Evolutionary conservation across 352 stramenopile genomes (phyloP), one percentile per base, ranked within the genome.

Genomic region (Hyphochytrium catenoides): DNA sequence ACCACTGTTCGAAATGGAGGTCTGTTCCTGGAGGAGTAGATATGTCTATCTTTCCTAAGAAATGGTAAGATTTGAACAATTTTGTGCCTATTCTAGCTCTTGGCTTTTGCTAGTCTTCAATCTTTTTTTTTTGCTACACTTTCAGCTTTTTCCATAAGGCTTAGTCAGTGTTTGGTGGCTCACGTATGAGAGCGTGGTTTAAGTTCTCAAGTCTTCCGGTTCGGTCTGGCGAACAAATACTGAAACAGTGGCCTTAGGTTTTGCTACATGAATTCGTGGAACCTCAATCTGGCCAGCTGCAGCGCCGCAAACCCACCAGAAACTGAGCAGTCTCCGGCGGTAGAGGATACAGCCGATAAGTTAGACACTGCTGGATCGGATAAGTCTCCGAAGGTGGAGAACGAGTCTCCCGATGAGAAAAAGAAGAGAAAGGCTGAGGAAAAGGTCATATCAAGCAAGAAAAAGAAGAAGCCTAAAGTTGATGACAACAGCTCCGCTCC

Each of bases 1-100:
- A 96, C 35, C 60, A 56, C 22, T 96, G 86, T 58, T 67, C 73
- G 23, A 95, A 95, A 47, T 96, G 86, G 86, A 74, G 86, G 26
- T 83, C 82, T 8, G 64, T 96, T 9, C 74, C 84, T 3, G 69
- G 62, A 34, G 51, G 62, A 21, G 64, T 94, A 14, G 68, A 93
- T 43, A 44, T 83, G 30, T 59, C 88, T 18, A 56, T 55, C 11
- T 79, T 96, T 50, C 83, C 84, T 7, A 76, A 94, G 21, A 59
- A 74, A 35, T 96, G 86, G 87, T 95, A 91, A n/a, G n/a, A n/a
- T n/a, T n/a, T n/a, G n/a, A n/a, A n/a, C n/a, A n/a, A n/a, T n/a
- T n/a, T n/a, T n/a, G n/a, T n/a, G n/a, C n/a, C n/a, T n/a, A n/a
- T n/a, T n/a, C n/a, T n/a, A n/a, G n/a, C n/a, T n/a, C n/a, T n/a